These are phyloP conservation scores for Patellaria atrata DNA, from an alignment of 495 filamentous ascomycete genomes.

Conservation along the genomic window DNA sequence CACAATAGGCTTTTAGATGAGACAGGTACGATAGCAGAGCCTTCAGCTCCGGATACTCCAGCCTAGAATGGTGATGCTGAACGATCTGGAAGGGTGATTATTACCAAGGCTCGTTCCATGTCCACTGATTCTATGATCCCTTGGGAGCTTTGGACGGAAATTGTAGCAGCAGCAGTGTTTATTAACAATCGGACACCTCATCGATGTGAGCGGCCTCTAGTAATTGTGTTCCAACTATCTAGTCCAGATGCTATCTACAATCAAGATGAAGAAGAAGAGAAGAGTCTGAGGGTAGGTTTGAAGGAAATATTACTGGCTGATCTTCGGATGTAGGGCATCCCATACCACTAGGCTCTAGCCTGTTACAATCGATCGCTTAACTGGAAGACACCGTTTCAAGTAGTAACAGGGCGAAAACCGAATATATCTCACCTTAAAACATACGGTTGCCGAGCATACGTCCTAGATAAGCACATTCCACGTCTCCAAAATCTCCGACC, in stretches of 20 bases:
- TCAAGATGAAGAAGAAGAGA: no score
- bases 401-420: constrained; percentile 1
- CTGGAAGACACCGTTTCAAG: constrained; percentile 13
- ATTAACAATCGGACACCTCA: constrained; percentile 13
- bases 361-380: not conserved
- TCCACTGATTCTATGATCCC: constrained; percentile 6
- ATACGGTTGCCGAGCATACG: constrained; percentile 7
- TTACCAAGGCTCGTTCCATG: constrained; percentile 7
- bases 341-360: no score
- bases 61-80: constrained; percentile 4
- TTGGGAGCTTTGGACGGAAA: constrained; percentile 4
- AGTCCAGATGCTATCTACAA: no score
- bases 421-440: constrained; percentile 3
- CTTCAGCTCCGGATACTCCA: not conserved
- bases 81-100: not conserved
- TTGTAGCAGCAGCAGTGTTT: constrained; percentile 2
- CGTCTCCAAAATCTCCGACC: constrained; percentile 5
- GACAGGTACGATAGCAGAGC: constrained; percentile 1
- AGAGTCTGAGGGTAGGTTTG: no score
- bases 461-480: not conserved
- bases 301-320: no score
- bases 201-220: no score
- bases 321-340: no score
- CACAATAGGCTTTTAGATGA: no score
- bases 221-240: no score